Conservation (phyloP, 1,284 basidiomycete genomes). For the Takashimella koratensis region DNA sequence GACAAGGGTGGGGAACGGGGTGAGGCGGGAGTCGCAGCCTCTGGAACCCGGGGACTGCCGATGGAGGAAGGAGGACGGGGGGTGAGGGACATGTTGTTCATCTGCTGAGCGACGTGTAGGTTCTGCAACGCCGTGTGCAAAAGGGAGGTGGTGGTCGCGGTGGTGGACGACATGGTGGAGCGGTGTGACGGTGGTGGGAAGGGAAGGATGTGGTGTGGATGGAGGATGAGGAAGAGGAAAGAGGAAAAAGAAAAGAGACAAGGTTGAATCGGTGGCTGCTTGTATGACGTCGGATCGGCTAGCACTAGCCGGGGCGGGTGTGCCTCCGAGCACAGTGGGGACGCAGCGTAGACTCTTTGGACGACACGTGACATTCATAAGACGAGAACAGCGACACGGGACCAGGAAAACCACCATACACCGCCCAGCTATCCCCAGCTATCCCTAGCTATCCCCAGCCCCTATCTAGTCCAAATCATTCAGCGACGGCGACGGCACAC, state of each 20-base stretch:
- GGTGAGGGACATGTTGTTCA: slow-evolving; percentile 31
- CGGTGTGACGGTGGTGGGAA: neutral
- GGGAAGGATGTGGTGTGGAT: neutral
- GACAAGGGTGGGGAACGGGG: neutral
- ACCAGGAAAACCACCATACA: too few species aligned
- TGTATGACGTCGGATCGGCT: neutral
- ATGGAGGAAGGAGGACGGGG: slow-evolving; percentile 30
- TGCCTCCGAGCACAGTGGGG: too few species aligned
- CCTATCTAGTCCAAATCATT: neutral
- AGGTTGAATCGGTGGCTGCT: neutral
- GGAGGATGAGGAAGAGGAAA: too few species aligned
- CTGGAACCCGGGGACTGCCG: slow-evolving; percentile 8
- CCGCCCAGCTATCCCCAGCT: too few species aligned
- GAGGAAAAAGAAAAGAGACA: neutral
- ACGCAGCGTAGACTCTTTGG: too few species aligned
- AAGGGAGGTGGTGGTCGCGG: slow-evolving; percentile 39
- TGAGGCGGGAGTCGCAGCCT: neutral
- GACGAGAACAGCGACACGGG: too few species aligned
- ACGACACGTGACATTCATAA: too few species aligned
- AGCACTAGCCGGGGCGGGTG: too few species aligned
- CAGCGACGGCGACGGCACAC: neutral
- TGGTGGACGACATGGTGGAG: slow-evolving; percentile 6
- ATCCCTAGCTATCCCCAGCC: too few species aligned
- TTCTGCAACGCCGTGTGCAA: slow-evolving; percentile 48
- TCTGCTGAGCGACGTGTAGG: slow-evolving; percentile 45